Evolutionary conservation across 2,329 filamentous ascomycete species (phyloP).

Genomic region (Ophiostoma perfectum): DNA sequence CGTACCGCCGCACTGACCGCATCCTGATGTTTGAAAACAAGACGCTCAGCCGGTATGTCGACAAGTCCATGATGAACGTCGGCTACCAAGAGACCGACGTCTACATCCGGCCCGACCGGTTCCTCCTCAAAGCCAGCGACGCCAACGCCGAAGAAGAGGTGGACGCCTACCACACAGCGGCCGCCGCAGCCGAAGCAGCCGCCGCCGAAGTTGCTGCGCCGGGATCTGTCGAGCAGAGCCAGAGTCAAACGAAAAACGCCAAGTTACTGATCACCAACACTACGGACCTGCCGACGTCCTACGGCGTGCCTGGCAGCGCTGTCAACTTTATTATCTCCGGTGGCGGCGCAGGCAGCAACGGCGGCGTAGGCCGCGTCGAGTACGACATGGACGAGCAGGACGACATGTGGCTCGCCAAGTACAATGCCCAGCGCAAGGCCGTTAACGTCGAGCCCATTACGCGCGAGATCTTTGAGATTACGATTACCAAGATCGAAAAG

Average conservation of each 20-base stretch:
- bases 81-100: constrained; percentile 94
- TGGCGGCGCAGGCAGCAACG: constrained; percentile 27
- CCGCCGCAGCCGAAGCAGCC: constrained; percentile 48
- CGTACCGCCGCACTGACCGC: constrained; percentile 71
- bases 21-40: constrained; percentile 78
- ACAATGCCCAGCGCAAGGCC: constrained; percentile 71
- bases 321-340: constrained; percentile 10
- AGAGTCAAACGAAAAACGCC: no score
- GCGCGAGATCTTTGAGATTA: constrained; percentile 92
- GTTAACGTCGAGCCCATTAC: constrained; percentile 77
- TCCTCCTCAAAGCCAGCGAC: constrained; percentile 61
- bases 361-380: constrained; percentile 74
- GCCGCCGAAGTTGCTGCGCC: constrained; percentile 36
- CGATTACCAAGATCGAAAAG: constrained; percentile 98
- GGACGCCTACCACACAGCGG: constrained; percentile 36
- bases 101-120: constrained; percentile 71
- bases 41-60: constrained; percentile 82
- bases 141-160: constrained; percentile 54
- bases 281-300: neutral
- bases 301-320: constrained; percentile 45
- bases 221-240: constrained; percentile 38
- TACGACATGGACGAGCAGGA: constrained; percentile 99
- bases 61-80: constrained; percentile 91
- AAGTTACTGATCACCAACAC: no score
- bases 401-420: constrained; percentile 85